A percentile compares a stretch with the other conserved stretches of the same genome.
Conservation (phyloP, 257 asterid genomes). For the Lycium barbarum region DNA sequence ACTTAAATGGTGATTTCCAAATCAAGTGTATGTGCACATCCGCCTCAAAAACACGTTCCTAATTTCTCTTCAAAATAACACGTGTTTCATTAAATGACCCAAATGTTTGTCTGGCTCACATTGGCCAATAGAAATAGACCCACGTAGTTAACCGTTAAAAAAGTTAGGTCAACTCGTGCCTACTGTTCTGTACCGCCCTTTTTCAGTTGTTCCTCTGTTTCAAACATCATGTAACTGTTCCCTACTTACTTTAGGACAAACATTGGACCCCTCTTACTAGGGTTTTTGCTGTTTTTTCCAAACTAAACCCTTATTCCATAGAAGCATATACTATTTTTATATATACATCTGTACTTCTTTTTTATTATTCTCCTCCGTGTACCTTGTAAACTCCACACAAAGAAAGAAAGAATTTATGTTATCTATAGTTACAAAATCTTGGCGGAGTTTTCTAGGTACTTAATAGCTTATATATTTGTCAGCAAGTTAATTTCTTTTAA, state of each 20-base stretch:
- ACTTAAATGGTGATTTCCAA: neutral
- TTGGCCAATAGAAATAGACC: neutral
- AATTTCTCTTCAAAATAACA: neutral
- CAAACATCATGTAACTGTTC: conserved; percentile 44
- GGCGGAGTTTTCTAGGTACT: conserved; percentile 52
- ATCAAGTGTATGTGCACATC: neutral
- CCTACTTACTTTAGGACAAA: neutral
- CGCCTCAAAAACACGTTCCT: neutral
- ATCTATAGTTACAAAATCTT: conserved; percentile 28
- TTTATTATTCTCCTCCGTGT: neutral
- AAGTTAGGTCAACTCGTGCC: conserved; percentile 33
- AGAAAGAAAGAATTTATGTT: neutral
- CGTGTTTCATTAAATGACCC: neutral
- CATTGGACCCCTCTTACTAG: neutral
- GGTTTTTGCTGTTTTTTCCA: conserved; percentile 8
- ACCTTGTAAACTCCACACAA: conserved; percentile 40
- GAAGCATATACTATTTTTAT: conserved; percentile 16
- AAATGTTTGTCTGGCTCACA: neutral
- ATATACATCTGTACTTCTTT: neutral
- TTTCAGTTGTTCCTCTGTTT: conserved; percentile 50
- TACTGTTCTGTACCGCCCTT: conserved; percentile 32
- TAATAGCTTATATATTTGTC: neutral
- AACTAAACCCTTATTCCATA: conserved; percentile 13
- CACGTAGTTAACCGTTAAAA: conserved; percentile 51
- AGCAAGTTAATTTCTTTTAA: neutral